Conservation (phyloP, 306 rosid species). For the Glycyrrhiza uralensis region DNA sequence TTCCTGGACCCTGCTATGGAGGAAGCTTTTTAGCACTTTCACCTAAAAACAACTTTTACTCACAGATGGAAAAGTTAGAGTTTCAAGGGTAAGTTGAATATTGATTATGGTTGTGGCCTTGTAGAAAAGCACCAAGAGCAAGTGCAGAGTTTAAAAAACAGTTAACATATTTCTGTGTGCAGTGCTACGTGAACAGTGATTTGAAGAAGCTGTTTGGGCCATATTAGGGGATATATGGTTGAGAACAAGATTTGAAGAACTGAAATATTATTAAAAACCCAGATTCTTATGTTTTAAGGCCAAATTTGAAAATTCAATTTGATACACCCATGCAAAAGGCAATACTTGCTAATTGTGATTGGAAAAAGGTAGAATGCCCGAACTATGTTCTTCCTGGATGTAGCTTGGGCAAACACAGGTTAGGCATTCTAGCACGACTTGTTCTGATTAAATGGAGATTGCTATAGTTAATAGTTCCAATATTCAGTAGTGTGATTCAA, state of each 20-base stretch:
- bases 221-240: background rate
- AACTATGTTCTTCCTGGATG: background rate
- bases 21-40: background rate
- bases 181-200: background rate
- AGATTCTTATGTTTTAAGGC: background rate
- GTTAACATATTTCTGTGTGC: background rate
- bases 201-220: background rate
- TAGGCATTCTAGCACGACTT: background rate
- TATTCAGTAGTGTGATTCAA: background rate
- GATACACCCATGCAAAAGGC: background rate
- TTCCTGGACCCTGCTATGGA: background rate
- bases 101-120: background rate
- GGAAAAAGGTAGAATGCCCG: background rate
- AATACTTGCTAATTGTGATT: background rate
- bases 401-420: background rate
- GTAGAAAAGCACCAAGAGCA: background rate
- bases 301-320: background rate
- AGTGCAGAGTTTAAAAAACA: background rate
- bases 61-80: background rate
- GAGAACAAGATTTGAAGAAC: background rate
- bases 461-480: background rate
- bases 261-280: background rate
- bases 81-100: background rate
- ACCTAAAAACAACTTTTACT: background rate
- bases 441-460: constrained; percentile 1